Base-by-base conservation (phyloP, 2,329 filamentous ascomycete species). In the Triangularia verruculosa region DNA sequence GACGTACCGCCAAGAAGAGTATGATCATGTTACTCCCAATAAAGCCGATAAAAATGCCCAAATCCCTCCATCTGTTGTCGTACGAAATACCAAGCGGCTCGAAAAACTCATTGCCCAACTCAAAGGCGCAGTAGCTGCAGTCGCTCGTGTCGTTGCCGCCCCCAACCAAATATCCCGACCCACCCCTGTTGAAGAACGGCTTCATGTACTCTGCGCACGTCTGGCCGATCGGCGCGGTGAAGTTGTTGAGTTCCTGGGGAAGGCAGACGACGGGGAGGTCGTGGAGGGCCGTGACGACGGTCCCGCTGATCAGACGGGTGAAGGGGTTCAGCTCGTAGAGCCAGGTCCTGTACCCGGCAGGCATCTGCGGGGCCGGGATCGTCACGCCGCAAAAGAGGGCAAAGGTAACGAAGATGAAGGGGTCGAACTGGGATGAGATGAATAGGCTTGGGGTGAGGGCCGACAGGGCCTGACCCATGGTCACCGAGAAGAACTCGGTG, bases 381-480 rank as follows among this genome's bases (percentile, higher is more conserved):
- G 91, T 90, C 66, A 96, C 92, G 75, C 92, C 92, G 72, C 91
- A 96, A 85, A 96, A 96, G 24, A 96, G 83, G 1, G 89, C 84
- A 72, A 96, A 94, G 64, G 89, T 87, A 74, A 95, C 91, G 75
- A 93, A 88, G 74, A 95, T 79, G 73, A 93, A 91, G 0, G 93
- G 92, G 70, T 96, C 93, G 68, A 92, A 83, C 69, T 94, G 86
- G 13, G 89, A 87, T 0, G 90, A 88, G 70, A 96, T 91, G 76
- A 92, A 92, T 1, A 90, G 86, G 24, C 85, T 88, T 0, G 93
- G 91, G 0, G 92, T 95, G 62, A 94, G 77, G 0, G 93, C 88
- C 0, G 91, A 88, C 4, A 96, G 82, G 62, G 85, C 86, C 73
- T 94, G 93, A 2, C 84, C 92, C 1, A 96, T 79, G 0, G 91